Evolutionary conservation across 2,329 filamentous ascomycete genomes (phyloP), one percentile per base, ranked within the genome.

Genomic region (Colletotrichum limetticola): DNA sequence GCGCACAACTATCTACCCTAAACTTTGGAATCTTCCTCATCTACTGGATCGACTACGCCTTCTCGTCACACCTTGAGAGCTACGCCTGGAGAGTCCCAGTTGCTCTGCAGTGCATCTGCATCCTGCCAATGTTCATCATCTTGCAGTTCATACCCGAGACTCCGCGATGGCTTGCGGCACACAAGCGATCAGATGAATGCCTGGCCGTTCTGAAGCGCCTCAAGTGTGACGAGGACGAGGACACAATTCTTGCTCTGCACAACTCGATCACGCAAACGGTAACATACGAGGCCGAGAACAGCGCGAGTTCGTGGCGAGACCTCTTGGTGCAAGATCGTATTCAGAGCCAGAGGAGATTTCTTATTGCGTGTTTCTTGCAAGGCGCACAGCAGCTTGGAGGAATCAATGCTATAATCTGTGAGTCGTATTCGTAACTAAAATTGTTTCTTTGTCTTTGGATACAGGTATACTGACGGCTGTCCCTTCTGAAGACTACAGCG

Each of bases 341-440:
- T 70, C 79, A 81, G 68, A 80, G 78, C 9, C 78, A 76, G 28
- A 76, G 65, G n/a, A 64, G 82, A 6, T 75, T 83, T 0, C 55
- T 82, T 8, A 76, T 83, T 49, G 78, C 80, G 2, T 82, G 80
- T n/a, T 75, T 74, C 0, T 77, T 82, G 0, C 79, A 82, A 19
- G 70, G 70, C 0, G 78, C 80, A 62, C 86, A 88, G 69, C 86
- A 88, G 37, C 79, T 88, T 1, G 82, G 83, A 5, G 87, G 87
- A 2, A 87, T 86, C 72, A 88, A 87, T 42, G 83, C 84, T 4
- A 83, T 86, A 32, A 86, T 86, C 24, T 88, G 79, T 80, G n/a
- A 71, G 78, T 42, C 1, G 3, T 2, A n/a, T 4, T n/a, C 2
- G 1, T 22, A 3, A 7, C 6, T 3, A 11, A 0, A 22, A 22